phyloP scores from a whole-genome alignment of 495 filamentous ascomycete genomes.

The Chaetomium tenue region DNA sequence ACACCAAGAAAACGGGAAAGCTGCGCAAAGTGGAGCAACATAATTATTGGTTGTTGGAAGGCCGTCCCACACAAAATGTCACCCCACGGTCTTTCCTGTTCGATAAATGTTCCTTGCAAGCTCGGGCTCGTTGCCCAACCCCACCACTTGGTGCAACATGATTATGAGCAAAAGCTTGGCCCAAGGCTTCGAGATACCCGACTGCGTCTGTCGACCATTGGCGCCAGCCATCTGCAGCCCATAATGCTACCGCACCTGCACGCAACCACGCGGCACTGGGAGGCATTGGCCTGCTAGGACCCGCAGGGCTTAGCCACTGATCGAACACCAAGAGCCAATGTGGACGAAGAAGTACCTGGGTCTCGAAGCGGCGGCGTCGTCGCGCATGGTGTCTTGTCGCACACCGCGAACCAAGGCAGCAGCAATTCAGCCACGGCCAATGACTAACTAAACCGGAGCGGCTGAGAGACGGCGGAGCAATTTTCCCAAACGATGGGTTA shows the following conservation, averaged over 20 bases:
- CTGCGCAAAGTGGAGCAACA: background rate
- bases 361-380: too few relatives aligned
- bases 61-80: background rate
- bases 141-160: conserved; percentile 13
- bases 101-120: background rate
- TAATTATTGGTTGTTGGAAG: background rate
- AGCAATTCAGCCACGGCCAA: conserved; percentile 7
- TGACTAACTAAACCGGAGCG: conserved; percentile 4
- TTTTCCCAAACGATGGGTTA: background rate
- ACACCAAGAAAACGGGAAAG: background rate
- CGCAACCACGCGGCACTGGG: conserved; percentile 3
- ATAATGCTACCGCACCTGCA: background rate
- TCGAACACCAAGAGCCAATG: background rate
- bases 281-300: background rate
- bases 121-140: background rate
- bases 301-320: conserved; percentile 14
- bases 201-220: background rate
- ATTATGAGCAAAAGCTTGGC: conserved; percentile 20
- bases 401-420: background rate
- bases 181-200: too few relatives aligned
- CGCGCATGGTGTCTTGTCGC: background rate
- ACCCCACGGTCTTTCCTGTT: background rate
- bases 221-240: background rate
- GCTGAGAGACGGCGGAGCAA: conserved; percentile 2
- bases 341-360: too few relatives aligned